Conservation (phyloP, 345 rosid genomes). For the Salix caprea region DNA sequence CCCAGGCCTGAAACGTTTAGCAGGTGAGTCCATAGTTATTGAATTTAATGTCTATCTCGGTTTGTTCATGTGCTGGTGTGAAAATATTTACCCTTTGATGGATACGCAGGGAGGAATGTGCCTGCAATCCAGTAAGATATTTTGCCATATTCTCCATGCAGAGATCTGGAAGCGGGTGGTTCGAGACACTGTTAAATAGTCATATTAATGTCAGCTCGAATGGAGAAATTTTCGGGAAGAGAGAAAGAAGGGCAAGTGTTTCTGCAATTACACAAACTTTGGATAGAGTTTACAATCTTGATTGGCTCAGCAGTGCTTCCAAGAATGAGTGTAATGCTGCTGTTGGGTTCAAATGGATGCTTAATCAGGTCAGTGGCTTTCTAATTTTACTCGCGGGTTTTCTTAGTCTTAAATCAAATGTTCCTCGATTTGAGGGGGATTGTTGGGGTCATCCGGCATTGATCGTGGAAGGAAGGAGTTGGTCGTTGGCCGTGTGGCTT, state of each 20-base stretch:
- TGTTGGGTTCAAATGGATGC: slow-evolving; percentile 44
- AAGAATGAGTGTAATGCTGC: slow-evolving; percentile 41
- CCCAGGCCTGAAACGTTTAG: slow-evolving; percentile 31
- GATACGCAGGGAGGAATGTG: slow-evolving; percentile 28
- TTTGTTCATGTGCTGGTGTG: not conserved
- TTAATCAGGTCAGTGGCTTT: slow-evolving; percentile 29
- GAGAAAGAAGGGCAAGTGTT: slow-evolving; percentile 23
- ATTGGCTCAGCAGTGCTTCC: slow-evolving; percentile 37
- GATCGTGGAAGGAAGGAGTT: too few species aligned
- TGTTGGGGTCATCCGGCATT: too few species aligned
- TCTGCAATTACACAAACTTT: slow-evolving; percentile 25
- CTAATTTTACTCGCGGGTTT: too few species aligned
- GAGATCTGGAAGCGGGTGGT: slow-evolving; percentile 47
- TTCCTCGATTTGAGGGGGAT: too few species aligned
- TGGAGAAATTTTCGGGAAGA: slow-evolving; percentile 35
- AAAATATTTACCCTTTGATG: not conserved
- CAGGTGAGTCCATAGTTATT: slow-evolving; percentile 12
- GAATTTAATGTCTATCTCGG: not conserved
- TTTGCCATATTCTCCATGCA: slow-evolving; percentile 43
- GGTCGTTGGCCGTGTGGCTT: too few species aligned
- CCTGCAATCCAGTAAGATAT: slow-evolving; percentile 32
- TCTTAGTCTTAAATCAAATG: too few species aligned
- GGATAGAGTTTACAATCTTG: slow-evolving; percentile 32
- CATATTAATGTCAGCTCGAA: slow-evolving; percentile 41
- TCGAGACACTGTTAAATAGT: slow-evolving; percentile 39